Base-by-base conservation (phyloP, 2,329 filamentous ascomycete genomes). In the Aspergillus quadricinctus region DNA sequence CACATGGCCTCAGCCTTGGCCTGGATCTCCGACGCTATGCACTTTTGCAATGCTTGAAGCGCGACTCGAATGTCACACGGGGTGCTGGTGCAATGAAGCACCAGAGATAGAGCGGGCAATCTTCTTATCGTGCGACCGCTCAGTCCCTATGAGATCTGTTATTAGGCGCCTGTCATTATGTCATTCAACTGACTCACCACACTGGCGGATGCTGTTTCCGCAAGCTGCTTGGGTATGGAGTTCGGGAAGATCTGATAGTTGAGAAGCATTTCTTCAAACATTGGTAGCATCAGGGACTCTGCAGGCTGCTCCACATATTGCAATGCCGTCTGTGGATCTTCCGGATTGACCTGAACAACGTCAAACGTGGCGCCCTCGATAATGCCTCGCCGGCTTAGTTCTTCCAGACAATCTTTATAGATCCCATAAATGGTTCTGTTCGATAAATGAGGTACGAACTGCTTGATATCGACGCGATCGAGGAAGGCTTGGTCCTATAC, bases 401-500 rank as follows among this genome's bases (percentile, higher is more conserved):
- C 74, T 56, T 80, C 77, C 14, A 81, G 61, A 40, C 75, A 78
- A n/a, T 72, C 73, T 41, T 75, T 74, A 50, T 80, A 75, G 49
- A 82, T 80, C 53, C 78, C 75, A 62, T 81, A 81, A 17, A 76
- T 72, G 3, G 74, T 74, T 31, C 67, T 65, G 2, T 65, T 58
- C 4, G 69, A 73, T 7, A 80, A 74, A 5, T 66, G 66, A 4
- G 74, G 74, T 19, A 82, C 69, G 49, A 69, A 66, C 55, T 80
- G 74, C 56, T 78, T 77, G 56, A 80, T 72, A 58, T 80, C 77
- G 23, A 80, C 74, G 2, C 79, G 72, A 55, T 81, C 78, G 11
- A 81, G 66, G 59, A 81, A 81, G 0, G 79, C 79, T 4, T 69
- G 60, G 56, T 81, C 78, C 65, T 71, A 45, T 21, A 28, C 27